phyloP scores from a whole-genome alignment of 768 basidiomycete genomes.

The Boletus vermiculosoides region DNA sequence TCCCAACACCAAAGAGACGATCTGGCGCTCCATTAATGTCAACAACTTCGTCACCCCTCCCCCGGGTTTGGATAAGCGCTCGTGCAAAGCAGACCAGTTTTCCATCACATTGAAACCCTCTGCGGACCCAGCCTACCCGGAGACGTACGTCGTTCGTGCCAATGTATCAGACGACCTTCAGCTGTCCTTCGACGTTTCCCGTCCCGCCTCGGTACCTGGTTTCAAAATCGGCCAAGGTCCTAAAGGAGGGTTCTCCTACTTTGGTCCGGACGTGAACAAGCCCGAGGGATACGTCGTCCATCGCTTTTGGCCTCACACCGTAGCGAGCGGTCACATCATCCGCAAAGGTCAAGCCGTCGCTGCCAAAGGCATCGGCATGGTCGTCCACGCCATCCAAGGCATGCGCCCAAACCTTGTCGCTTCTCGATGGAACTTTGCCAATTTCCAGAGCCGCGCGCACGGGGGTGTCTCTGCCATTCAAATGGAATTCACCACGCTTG shows the following conservation, averaged over 20 bases:
- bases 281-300: conserved; percentile 87
- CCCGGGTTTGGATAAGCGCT: conserved; percentile 80
- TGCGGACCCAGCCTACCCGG: conserved; percentile 59
- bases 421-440: conserved; percentile 90
- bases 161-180: conserved; percentile 80
- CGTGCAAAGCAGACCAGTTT: conserved; percentile 83
- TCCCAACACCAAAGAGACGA: conserved; percentile 65
- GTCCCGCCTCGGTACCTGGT: conserved; percentile 71
- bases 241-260: conserved; percentile 88
- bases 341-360: conserved; percentile 57
- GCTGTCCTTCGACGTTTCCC: conserved; percentile 68
- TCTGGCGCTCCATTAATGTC: conserved; percentile 88
- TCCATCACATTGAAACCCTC: conserved; percentile 64
- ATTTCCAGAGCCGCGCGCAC: conserved; percentile 77
- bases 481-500: conserved; percentile 93
- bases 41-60: conserved; percentile 74
- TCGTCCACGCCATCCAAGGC: conserved; percentile 96
- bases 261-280: conserved; percentile 64
- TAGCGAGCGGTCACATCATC: conserved; percentile 65
- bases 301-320: conserved; percentile 82
- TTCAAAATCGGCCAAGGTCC: conserved; percentile 90
- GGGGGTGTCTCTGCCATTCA: conserved; percentile 82
- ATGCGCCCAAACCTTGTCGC: conserved; percentile 96
- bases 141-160: conserved; percentile 76
- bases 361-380: conserved; percentile 72